These are phyloP conservation scores for Verticillium isaacii DNA, from an alignment of 2,329 filamentous ascomycete genomes.

Conservation along the genomic window DNA sequence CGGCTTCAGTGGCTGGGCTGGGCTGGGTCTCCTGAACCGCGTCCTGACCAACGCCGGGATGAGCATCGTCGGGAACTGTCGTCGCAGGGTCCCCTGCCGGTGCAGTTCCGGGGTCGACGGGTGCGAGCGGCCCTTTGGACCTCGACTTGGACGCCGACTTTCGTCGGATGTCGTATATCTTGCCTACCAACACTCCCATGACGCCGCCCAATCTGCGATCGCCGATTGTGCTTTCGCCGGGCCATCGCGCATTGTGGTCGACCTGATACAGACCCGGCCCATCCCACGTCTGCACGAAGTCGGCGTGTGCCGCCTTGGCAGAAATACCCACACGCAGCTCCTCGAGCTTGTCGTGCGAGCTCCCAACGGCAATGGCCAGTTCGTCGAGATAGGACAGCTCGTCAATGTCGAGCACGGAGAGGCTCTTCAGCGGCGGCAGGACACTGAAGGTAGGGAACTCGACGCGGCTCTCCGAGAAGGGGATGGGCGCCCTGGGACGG, in stretches of 20 bases:
- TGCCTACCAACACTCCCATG: slow-evolving; percentile 62
- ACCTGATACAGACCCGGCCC: slow-evolving; percentile 58
- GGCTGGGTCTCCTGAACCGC: background rate
- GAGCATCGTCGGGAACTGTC: background rate
- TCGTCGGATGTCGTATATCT: slow-evolving; percentile 55
- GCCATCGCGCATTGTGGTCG: slow-evolving; percentile 53
- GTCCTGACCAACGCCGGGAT: background rate
- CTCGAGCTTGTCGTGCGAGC: slow-evolving; percentile 59
- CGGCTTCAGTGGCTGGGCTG: background rate
- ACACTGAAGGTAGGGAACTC: slow-evolving; percentile 79
- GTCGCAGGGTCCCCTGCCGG: background rate
- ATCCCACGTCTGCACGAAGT: slow-evolving; percentile 61
- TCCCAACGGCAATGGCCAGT: slow-evolving; percentile 71
- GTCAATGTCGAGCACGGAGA: slow-evolving; percentile 77
- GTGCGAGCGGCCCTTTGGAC: background rate
- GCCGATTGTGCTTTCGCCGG: slow-evolving; percentile 53
- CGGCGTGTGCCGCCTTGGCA: slow-evolving; percentile 31
- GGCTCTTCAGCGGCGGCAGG: slow-evolving; percentile 66
- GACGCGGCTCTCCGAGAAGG: slow-evolving; percentile 52
- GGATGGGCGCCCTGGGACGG: slow-evolving; percentile 30
- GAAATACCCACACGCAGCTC: slow-evolving; percentile 74
- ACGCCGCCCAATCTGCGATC: slow-evolving; percentile 63
- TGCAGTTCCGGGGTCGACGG: background rate
- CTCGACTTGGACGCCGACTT: slow-evolving; percentile 11
- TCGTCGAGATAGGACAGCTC: slow-evolving; percentile 80